Evolutionary conservation across 208 protist species (phyloP).

Genomic region (Tritrichomonas musculus): DNA sequence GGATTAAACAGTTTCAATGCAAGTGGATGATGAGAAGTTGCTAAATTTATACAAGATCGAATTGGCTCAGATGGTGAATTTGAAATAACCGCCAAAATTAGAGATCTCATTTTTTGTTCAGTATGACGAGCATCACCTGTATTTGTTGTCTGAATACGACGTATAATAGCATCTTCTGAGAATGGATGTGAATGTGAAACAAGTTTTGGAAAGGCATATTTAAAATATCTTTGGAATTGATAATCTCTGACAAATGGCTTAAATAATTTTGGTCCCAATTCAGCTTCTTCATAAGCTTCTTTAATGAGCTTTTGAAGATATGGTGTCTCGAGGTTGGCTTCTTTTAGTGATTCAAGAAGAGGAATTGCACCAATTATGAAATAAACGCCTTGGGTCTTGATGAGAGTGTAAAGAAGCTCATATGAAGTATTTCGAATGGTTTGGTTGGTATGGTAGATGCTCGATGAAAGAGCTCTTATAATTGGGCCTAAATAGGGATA

Average conservation of each 20-base stretch:
- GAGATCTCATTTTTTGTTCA: neutral
- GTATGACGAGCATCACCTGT: neutral
- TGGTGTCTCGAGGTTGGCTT: too few relatives aligned
- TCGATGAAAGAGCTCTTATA: neutral
- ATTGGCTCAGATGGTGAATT: neutral
- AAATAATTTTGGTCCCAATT: too few relatives aligned
- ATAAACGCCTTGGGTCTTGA: neutral
- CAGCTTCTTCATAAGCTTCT: too few relatives aligned
- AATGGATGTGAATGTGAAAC: neutral
- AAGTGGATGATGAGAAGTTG: neutral
- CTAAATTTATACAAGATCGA: neutral
- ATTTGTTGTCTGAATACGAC: neutral
- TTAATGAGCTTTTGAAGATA: too few relatives aligned
- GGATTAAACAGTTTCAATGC: neutral
- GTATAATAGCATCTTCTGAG: neutral
- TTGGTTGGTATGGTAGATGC: too few relatives aligned
- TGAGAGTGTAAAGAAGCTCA: neutral
- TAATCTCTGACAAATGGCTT: too few relatives aligned
- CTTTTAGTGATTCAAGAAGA: neutral
- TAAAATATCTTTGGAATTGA: too few relatives aligned
- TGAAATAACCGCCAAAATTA: neutral
- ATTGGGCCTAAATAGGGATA: neutral
- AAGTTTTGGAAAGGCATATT: too few relatives aligned
- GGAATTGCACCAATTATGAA: neutral
- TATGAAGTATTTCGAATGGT: neutral